These are phyloP conservation scores for Maudiozyma humilis DNA, from an alignment of 1,139 yeast genomes.

Conservation along the genomic window DNA sequence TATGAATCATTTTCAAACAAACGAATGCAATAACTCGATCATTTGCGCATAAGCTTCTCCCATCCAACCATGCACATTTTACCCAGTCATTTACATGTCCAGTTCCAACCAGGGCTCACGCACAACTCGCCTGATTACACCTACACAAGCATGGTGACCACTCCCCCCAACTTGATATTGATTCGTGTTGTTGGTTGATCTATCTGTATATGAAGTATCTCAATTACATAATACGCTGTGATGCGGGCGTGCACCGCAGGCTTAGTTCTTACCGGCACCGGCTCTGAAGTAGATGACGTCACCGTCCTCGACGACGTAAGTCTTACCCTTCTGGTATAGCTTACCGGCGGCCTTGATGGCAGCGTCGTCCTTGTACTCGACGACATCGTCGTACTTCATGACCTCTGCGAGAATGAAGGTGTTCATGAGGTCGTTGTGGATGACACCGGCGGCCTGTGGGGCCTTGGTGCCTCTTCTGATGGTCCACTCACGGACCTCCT, in stretches of 20 bases:
- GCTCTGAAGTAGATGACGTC: constrained; percentile 92
- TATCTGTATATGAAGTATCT: neutral
- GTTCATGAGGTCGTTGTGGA: constrained; percentile 71
- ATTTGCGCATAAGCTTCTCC: too few relatives aligned
- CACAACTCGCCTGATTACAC: too few relatives aligned
- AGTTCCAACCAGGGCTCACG: too few relatives aligned
- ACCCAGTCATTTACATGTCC: too few relatives aligned
- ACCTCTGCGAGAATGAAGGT: constrained; percentile 76
- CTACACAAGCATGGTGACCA: too few relatives aligned
- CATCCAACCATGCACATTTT: too few relatives aligned
- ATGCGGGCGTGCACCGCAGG: too few relatives aligned
- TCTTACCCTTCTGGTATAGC: constrained; percentile 90
- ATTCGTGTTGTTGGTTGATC: too few relatives aligned
- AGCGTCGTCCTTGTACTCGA: constrained; percentile 77
- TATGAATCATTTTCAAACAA: too few relatives aligned
- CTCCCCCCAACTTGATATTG: too few relatives aligned
- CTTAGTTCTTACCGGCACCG: constrained; percentile 88
- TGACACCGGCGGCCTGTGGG: constrained; percentile 84
- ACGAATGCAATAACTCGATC: too few relatives aligned
- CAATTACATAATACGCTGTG: too few relatives aligned
- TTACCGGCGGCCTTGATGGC: constrained; percentile 92
- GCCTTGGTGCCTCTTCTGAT: constrained; percentile 78
- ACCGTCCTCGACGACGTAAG: constrained; percentile 86
- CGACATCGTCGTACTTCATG: constrained; percentile 73
- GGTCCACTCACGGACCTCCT: constrained; percentile 86